phyloP scores from a whole-genome alignment of 2,329 filamentous ascomycete species.

The Chalaropsis ovoidea region DNA sequence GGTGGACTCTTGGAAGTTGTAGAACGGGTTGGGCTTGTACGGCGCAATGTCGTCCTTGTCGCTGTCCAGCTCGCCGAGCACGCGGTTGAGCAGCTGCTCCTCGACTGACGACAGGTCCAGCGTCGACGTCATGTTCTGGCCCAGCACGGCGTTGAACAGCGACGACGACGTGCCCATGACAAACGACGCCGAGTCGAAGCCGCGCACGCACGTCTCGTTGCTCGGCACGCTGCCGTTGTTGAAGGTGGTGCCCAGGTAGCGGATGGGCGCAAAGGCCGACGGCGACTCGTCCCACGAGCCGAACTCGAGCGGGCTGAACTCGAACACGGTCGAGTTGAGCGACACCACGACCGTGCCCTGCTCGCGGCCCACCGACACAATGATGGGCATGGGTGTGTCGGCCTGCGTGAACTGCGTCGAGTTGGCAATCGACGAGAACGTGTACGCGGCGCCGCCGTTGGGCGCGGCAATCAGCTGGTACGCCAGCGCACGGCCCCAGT shows the following conservation, averaged over 20 bases:
- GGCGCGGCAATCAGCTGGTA: conserved; percentile 73
- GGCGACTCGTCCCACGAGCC: conserved; percentile 53
- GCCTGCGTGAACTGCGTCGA: conserved; percentile 37
- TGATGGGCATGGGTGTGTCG: conserved; percentile 40
- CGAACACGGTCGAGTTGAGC: conserved; percentile 52
- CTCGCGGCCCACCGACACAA: conserved; percentile 41
- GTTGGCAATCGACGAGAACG: conserved; percentile 60
- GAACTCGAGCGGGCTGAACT: conserved; percentile 57
- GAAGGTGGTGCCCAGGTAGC: conserved; percentile 52
- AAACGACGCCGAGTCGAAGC: conserved; percentile 71
- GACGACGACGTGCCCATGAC: conserved; percentile 74
- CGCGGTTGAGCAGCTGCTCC: conserved; percentile 36
- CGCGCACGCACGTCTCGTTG: conserved; percentile 42
- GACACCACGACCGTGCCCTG: conserved; percentile 38
- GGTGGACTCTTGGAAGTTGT: conserved; percentile 42
- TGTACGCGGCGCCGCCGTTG: conserved; percentile 64
- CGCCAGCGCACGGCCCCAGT: conserved; percentile 77
- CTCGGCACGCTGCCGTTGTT: conserved; percentile 39
- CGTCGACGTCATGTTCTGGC: conserved; percentile 28
- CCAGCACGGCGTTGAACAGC: conserved; percentile 71
- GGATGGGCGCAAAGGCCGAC: conserved; percentile 48
- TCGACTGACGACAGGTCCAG: conserved; percentile 31
- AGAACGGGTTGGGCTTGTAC: conserved; percentile 51
- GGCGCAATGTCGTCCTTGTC: conserved; percentile 66
- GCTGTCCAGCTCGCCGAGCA: conserved; percentile 47